Percentiles rank a stretch among this genome's conserved stretches.
Evolutionary conservation across 2,329 filamentous ascomycete genomes (phyloP).

Genomic region (Sporothrix euskadiensis): DNA sequence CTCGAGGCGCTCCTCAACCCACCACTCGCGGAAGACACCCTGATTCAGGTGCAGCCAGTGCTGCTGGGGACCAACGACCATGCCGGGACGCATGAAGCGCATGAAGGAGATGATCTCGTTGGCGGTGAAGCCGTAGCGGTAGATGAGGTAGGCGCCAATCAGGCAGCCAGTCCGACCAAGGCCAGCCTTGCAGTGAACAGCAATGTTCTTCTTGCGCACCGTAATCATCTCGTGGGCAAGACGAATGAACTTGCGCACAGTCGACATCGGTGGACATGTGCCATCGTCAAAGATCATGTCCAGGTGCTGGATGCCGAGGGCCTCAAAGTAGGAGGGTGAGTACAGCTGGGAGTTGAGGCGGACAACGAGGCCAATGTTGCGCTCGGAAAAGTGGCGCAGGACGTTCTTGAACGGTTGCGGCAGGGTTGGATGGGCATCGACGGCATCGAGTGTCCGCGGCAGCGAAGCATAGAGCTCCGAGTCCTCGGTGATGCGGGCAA

Average conservation of each 20-base stretch:
- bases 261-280: conserved; percentile 83
- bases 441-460: conserved; percentile 72
- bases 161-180: conserved; percentile 92
- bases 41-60: conserved; percentile 99
- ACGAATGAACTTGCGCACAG: conserved; percentile 94
- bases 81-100: conserved; percentile 98
- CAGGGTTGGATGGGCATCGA: conserved; percentile 69
- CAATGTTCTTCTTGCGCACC: conserved; percentile 86
- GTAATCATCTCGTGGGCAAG: conserved; percentile 94
- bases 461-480: conserved; percentile 73
- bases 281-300: conserved; percentile 99
- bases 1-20: conserved; percentile 84
- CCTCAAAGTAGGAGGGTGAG: conserved; percentile 95
- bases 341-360: conserved; percentile 94
- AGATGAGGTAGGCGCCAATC: conserved; percentile 96
- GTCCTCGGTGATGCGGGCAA: conserved; percentile 68
- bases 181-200: conserved; percentile 97
- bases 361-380: conserved; percentile 90
- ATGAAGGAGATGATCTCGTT: conserved; percentile 98
- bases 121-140: conserved; percentile 93
- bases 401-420: conserved; percentile 95
- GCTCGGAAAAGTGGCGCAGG: conserved; percentile 80
- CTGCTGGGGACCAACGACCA: conserved; percentile 98
- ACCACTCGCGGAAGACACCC: conserved; percentile 97
- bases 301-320: conserved; percentile 88